phyloP scores from a whole-genome alignment of 345 rosid species.

The Pelargonium nanum region DNA sequence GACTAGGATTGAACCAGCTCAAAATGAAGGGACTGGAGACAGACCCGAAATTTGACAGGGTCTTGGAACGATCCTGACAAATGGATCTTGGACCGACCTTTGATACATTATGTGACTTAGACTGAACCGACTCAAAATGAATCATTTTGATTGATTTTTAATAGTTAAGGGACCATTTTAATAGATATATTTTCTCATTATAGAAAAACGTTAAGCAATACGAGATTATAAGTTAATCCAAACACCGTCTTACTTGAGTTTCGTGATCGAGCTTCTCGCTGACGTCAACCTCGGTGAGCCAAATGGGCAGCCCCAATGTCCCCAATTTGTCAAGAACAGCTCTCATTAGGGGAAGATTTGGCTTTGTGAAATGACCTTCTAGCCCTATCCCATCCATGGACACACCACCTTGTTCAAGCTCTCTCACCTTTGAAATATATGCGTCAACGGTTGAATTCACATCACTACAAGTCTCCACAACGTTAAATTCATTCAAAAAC shows the following conservation, averaged over 20 bases:
- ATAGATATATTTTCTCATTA: too few species aligned
- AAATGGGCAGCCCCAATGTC: constrained; percentile 54
- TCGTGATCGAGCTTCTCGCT: constrained; percentile 27
- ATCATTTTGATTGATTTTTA: too few species aligned
- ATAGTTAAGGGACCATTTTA: too few species aligned
- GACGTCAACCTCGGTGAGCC: constrained; percentile 86
- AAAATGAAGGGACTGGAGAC: too few species aligned
- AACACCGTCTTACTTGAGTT: constrained; percentile 35
- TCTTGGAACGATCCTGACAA: too few species aligned
- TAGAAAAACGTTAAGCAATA: too few species aligned
- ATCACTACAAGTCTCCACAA: constrained; percentile 70
- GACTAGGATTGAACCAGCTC: too few species aligned
- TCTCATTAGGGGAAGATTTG: constrained; percentile 62
- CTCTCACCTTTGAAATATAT: constrained; percentile 44
- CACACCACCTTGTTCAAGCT: constrained; percentile 37
- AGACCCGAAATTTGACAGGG: too few species aligned
- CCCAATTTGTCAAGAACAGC: constrained; percentile 68
- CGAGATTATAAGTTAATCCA: too few species aligned
- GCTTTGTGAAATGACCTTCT: constrained; percentile 62
- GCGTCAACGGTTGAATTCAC: constrained; percentile 54
- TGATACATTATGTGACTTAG: too few species aligned
- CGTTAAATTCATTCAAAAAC: constrained; percentile 75
- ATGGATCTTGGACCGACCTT: too few species aligned
- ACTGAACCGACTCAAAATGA: too few species aligned
- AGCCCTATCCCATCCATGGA: constrained; percentile 64